A percentile compares a stretch with the other conserved stretches of the same genome.
Conservation (phyloP, 768 basidiomycete species). For the Tricholoma terreum region DNA sequence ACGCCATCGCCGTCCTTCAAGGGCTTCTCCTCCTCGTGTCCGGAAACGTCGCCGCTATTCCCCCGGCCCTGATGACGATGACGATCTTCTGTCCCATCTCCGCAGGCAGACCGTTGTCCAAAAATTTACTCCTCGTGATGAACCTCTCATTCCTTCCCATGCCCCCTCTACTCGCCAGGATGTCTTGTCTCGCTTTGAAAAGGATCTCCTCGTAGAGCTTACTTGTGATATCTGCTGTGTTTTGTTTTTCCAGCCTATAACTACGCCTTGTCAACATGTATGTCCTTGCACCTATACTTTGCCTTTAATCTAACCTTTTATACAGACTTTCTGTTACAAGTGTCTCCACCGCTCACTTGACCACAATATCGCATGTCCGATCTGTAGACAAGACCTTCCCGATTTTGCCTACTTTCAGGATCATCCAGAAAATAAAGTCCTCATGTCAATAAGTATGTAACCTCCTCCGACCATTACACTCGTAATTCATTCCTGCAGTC, state of each 20-base stretch:
- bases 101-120: slow-evolving; percentile 28
- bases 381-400: slow-evolving; percentile 81
- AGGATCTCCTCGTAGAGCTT: slow-evolving; percentile 65
- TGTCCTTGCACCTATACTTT: slow-evolving; percentile 26
- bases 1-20: slow-evolving; percentile 12
- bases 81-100: slow-evolving; percentile 39
- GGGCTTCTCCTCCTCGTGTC: slow-evolving; percentile 23
- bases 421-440: slow-evolving; percentile 68
- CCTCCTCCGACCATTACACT: slow-evolving; percentile 1
- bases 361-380: slow-evolving; percentile 76
- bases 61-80: slow-evolving; percentile 20
- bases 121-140: slow-evolving; percentile 28
- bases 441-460: slow-evolving; percentile 65
- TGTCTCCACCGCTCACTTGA: slow-evolving; percentile 92
- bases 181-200: slow-evolving; percentile 45
- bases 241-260: slow-evolving; percentile 81
- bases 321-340: slow-evolving; percentile 83
- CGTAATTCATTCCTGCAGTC: slow-evolving; percentile 37
- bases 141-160: slow-evolving; percentile 26
- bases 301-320: slow-evolving; percentile 6
- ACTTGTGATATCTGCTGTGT: slow-evolving; percentile 91
- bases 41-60: slow-evolving; percentile 21
- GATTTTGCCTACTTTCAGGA: slow-evolving; percentile 76
- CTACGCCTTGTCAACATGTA: slow-evolving; percentile 94
- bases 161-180: slow-evolving; percentile 21